Conservation (phyloP, 305 asterid genomes). For the Rubia occidens region DNA sequence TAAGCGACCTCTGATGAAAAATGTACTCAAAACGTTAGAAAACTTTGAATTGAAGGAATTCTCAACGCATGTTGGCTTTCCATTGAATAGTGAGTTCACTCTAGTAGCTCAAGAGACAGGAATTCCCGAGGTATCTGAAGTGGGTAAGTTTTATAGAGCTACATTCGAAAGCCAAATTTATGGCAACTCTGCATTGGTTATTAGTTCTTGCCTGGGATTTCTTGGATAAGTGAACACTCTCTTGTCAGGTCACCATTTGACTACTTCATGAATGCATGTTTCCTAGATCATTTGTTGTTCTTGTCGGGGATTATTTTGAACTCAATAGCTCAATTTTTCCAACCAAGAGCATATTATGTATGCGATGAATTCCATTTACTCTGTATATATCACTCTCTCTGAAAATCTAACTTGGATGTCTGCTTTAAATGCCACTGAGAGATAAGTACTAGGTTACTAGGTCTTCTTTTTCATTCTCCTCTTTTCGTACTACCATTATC, state of each 20-base stretch:
- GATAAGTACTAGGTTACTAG: too few species aligned
- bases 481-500: neutral
- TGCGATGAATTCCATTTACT: neutral
- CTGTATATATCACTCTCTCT: neutral
- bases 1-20: constrained; percentile 35
- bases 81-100: neutral
- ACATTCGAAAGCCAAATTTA: neutral
- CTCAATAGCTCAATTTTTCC: neutral
- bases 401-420: neutral
- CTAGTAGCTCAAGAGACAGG: neutral
- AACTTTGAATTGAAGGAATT: neutral
- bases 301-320: neutral
- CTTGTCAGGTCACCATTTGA: too few species aligned
- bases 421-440: neutral
- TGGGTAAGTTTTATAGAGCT: neutral
- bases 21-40: neutral
- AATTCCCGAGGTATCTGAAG: neutral
- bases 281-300: too few species aligned
- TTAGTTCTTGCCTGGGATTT: neutral
- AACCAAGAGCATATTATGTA: neutral
- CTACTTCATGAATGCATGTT: too few species aligned
- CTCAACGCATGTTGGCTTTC: neutral
- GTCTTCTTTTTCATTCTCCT: neutral
- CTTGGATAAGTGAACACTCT: neutral
- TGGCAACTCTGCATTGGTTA: neutral